Conservation (phyloP, 2,329 filamentous ascomycete genomes). For the Magnaporthales sp. region DNA sequence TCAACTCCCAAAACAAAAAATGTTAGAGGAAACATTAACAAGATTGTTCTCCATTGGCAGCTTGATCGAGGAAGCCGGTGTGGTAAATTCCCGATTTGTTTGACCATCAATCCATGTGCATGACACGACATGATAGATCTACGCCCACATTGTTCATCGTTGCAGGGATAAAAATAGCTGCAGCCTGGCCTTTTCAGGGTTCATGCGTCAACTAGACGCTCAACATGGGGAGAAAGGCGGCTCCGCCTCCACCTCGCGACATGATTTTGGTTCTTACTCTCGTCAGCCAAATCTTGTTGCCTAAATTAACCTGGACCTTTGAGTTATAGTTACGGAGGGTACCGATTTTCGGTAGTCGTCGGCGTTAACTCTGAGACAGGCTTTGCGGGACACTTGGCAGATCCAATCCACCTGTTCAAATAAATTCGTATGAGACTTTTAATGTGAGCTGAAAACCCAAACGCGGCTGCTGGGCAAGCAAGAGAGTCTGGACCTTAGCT, state of each 20-base stretch:
- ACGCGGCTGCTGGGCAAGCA: neutral
- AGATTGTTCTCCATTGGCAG: no score
- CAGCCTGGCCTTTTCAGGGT: neutral
- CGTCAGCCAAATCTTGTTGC: neutral
- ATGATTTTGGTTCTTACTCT: neutral
- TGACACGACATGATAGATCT: neutral
- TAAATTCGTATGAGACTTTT: neutral
- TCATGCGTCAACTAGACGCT: neutral
- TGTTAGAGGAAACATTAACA: neutral
- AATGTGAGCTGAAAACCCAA: neutral
- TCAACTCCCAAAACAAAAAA: neutral
- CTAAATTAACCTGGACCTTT: neutral
- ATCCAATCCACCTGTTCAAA: no score
- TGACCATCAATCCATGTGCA: neutral
- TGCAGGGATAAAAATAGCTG: neutral
- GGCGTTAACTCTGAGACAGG: neutral
- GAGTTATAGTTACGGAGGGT: neutral
- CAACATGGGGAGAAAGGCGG: neutral
- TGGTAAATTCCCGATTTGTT: neutral
- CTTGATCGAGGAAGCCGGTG: no score
- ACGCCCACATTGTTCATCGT: neutral
- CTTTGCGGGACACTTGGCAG: neutral
- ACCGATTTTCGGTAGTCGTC: neutral
- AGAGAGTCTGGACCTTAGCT: neutral
- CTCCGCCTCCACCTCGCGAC: neutral